Base-by-base conservation (phyloP, 148 eudicot species). In the Persicaria maculosa region DNA sequence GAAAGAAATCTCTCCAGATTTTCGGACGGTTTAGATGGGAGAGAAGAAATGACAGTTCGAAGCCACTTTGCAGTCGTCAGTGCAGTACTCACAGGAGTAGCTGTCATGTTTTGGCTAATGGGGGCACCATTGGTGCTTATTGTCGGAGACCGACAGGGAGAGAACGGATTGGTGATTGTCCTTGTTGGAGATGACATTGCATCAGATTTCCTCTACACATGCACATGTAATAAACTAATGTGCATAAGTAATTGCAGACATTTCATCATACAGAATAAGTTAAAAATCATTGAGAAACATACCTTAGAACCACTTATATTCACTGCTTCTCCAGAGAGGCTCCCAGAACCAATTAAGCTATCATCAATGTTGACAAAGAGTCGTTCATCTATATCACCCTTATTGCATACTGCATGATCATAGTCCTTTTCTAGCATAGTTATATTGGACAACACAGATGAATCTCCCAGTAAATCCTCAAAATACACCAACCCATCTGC, bases 41-140 rank as follows among this genome's bases (percentile, higher is more conserved):
- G 97, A 47, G 97, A 93, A 75, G 89, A 90, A 67, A 96, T 84
- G 72, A 86, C 79, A 7, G 92, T 82, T 20, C 97, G 88, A 61
- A 96, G 90, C 99, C 99, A 96, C 84, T 87, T 92, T 67, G 96
- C 97, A 62, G 99, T 96, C 31, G 94, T 92, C 99, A 96, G 88
- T 75, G 99, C 97, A 59, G 97, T 96, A 91, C 91, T 92, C 46
- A 96, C 97, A 52, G 99, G 99, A 19, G 97, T 96, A 64, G 95
- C 86, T 73, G 81, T 78, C 45, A 80, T 82, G 82, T 80, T 88
- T 43, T 83, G 75, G 77, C 62, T 74, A 79, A 74, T 22, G 72
- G 73, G 65, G 71, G 78, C 75, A 74, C 74, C 84, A 81, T 77
- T 91, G 64, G 72, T 10, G 70, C 72, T 83, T 46, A 78, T 80